phyloP scores from a whole-genome alignment of 352 stramenopile species.

The Halophytophthora polymorphica region DNA sequence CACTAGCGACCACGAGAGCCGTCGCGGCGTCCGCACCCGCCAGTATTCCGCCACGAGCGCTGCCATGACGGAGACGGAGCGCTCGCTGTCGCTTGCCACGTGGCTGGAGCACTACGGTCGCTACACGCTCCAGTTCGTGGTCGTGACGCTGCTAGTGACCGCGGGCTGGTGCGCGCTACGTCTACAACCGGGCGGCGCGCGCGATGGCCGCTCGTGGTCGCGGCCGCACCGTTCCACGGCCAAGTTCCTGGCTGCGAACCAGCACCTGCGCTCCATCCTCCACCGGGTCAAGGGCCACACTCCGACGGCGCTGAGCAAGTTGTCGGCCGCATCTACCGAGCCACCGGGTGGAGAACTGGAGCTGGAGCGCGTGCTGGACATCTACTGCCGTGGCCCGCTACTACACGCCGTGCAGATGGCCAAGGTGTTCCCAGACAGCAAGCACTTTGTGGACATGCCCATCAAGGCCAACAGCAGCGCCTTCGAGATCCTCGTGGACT shows the following conservation, averaged over 20 bases:
- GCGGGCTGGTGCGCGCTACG: no score
- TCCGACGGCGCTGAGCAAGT: constrained; percentile 4
- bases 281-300: constrained; percentile 26
- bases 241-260: constrained; percentile 23
- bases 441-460: constrained; percentile 93
- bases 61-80: no score
- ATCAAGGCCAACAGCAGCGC: constrained; percentile 77
- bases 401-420: constrained; percentile 72
- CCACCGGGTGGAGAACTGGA: constrained; percentile 37
- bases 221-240: constrained; percentile 23
- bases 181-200: constrained; percentile 7
- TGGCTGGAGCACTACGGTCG: no score
- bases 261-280: constrained; percentile 25
- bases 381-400: constrained; percentile 68
- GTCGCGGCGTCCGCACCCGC: not conserved
- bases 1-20: constrained; percentile 1
- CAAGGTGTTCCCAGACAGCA: constrained; percentile 85
- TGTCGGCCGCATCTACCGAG: constrained; percentile 13
- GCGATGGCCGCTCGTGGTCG: constrained; percentile 15
- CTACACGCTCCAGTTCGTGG: no score
- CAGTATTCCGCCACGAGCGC: no score
- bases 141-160: no score
- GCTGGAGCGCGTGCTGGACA: constrained; percentile 61
- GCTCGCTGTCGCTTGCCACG: no score
- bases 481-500: constrained; percentile 71